A percentile compares a stretch with the other conserved stretches of the same genome.
phyloP scores from a whole-genome alignment of 768 basidiomycete species.

The Kondoa malvinella region DNA sequence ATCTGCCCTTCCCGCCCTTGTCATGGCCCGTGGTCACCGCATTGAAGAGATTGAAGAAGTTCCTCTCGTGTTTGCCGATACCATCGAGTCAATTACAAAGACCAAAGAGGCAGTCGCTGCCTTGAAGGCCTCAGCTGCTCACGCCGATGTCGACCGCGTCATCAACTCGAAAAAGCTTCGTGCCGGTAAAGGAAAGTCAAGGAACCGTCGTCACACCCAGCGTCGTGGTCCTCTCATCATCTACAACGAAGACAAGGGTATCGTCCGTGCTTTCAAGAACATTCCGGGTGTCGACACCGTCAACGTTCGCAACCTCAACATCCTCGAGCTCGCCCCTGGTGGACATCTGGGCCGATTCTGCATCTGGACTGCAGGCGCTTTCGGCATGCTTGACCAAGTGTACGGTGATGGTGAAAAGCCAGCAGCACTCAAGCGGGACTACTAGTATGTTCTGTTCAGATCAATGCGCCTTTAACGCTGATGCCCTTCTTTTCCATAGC shows the following conservation, averaged over 20 bases:
- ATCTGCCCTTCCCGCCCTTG: slow-evolving; percentile 90
- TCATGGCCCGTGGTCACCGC: slow-evolving; percentile 96
- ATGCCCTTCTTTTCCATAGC: slow-evolving; percentile 34
- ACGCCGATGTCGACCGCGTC: slow-evolving; percentile 86
- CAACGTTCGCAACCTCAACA: slow-evolving; percentile 82
- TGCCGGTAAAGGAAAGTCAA: slow-evolving; percentile 91
- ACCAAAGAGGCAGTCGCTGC: slow-evolving; percentile 92
- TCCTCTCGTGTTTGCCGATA: slow-evolving; percentile 68
- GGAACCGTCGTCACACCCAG: slow-evolving; percentile 91
- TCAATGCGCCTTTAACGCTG: not conserved
- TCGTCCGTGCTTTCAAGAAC: slow-evolving; percentile 97
- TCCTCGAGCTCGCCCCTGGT: slow-evolving; percentile 98
- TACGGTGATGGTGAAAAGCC: slow-evolving; percentile 87
- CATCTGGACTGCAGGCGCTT: slow-evolving; percentile 96
- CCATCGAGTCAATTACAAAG: slow-evolving; percentile 75
- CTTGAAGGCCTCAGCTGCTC: slow-evolving; percentile 74
- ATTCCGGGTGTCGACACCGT: slow-evolving; percentile 93
- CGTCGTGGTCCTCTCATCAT: slow-evolving; percentile 93
- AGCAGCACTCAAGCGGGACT: slow-evolving; percentile 74
- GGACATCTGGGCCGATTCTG: slow-evolving; percentile 97
- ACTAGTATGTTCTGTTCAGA: slow-evolving; percentile 41
- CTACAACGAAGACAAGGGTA: slow-evolving; percentile 91
- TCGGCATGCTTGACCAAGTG: slow-evolving; percentile 77
- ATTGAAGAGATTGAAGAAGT: slow-evolving; percentile 95
- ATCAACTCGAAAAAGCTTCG: slow-evolving; percentile 92